Evolutionary conservation across 306 rosid genomes (phyloP), one percentile per base, ranked within the genome.

Genomic region (Quercus aquifolioides): DNA sequence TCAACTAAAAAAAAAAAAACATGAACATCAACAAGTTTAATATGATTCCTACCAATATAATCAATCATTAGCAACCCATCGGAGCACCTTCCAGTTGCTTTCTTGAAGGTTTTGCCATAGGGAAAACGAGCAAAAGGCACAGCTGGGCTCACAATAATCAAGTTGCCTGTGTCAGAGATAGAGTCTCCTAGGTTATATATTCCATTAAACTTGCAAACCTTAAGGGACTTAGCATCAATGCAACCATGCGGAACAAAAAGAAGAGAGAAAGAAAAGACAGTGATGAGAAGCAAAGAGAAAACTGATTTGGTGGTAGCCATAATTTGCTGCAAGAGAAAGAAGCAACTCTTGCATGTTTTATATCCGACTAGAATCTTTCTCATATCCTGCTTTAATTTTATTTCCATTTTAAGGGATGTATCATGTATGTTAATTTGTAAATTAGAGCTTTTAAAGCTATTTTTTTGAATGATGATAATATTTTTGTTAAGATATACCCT

Each of bases 101-200:
- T 63, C 13, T 73, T 63, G 83, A 79, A 63, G 67, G 83, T 28
- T 63, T 79, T 19, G 4, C 82, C 78, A 18, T 79, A 79, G 1
- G 78, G 82, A 73, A 35, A 65, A 13, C 55, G 57, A 31, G 73
- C 35, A n/a, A 7, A 72, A 9, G 82, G 20, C 21, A 57, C 17
- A 26, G 23, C 57, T 3, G 83, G 77, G 20, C 74, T 73, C 43
- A 73, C 74, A 1, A 4, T 1, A 15, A 64, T 55, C 21, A 73
- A 33, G 54, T 64, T 64, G 75, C 74, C 83, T 0, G 74, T 62
- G 74, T 79, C 78, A 1, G 74, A 31, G 10, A 73, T 26, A 4
- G 83, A 73, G 25, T 79, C 78, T 0, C 82, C 82, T 12, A 79
- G 30, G 25, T 79, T 65, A 26, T 79, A 79, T 4, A 73, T 73